phyloP scores from a whole-genome alignment of 75 land plant species.

The Cunninghamia lanceolata region DNA sequence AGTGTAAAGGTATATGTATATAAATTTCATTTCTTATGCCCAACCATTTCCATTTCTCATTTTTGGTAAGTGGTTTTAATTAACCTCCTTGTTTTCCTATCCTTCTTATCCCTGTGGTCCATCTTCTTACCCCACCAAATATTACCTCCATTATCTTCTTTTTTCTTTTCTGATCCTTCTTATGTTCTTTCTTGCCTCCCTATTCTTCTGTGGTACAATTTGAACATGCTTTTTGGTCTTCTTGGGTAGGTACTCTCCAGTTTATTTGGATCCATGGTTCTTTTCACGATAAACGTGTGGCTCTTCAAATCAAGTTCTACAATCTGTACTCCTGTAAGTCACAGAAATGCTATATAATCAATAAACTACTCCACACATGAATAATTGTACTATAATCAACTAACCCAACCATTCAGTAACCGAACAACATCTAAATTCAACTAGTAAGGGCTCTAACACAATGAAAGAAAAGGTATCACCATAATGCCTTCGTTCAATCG shows the following conservation, averaged over 20 bases:
- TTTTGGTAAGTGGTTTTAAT: too few species aligned
- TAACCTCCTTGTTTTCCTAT: neutral
- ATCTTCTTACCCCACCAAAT: conserved; percentile 25
- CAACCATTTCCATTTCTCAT: too few species aligned
- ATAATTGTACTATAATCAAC: too few species aligned
- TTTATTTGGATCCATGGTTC: conserved; percentile 55
- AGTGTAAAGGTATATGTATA: too few species aligned
- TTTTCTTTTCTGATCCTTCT: conserved; percentile 25
- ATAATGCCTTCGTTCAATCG: too few species aligned
- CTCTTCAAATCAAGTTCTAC: conserved; percentile 38
- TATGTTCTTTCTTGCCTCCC: conserved; percentile 8
- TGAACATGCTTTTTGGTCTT: conserved; percentile 52
- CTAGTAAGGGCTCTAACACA: too few species aligned
- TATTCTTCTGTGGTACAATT: conserved; percentile 47
- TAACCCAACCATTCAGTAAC: neutral
- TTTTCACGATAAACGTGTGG: conserved; percentile 48
- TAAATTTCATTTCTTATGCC: too few species aligned
- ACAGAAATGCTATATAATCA: too few species aligned
- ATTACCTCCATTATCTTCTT: conserved; percentile 20
- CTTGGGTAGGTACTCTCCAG: conserved; percentile 49
- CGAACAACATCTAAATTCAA: too few species aligned
- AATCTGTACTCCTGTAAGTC: too few species aligned
- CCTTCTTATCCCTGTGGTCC: conserved; percentile 32
- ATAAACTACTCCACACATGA: too few species aligned
- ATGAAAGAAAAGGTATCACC: too few species aligned